Percentiles rank a stretch among this genome's conserved stretches.
These are phyloP conservation scores for Geranium brycei DNA, from an alignment of 345 rosid species.

Conservation along the genomic window DNA sequence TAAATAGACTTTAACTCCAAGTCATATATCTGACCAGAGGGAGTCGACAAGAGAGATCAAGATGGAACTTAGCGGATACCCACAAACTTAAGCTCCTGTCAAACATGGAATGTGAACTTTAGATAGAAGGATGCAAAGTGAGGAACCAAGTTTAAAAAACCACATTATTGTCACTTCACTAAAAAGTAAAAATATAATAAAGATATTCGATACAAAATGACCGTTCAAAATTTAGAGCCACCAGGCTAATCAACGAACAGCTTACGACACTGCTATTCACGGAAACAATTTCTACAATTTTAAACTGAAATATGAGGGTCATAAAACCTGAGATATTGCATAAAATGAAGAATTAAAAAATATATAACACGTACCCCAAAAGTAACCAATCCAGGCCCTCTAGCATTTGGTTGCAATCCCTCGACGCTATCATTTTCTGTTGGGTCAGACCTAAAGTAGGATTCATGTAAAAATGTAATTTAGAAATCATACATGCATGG, in stretches of 20 bases:
- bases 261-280: no score
- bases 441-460: constrained; percentile 79
- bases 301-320: no score
- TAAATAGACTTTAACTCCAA: background rate
- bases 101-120: no score
- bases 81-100: background rate
- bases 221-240: no score
- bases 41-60: no score
- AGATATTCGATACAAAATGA: no score
- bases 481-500: constrained; percentile 7
- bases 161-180: no score
- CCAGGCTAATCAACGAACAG: no score
- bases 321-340: background rate
- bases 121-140: no score
- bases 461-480: constrained; percentile 3
- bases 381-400: constrained; percentile 97
- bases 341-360: background rate
- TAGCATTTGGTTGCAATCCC: constrained; percentile 93
- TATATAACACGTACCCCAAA: constrained; percentile 99
- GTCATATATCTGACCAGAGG: background rate
- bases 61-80: background rate
- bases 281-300: no score
- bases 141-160: no score
- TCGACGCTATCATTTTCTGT: constrained; percentile 98
- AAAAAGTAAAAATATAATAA: no score